phyloP scores from a whole-genome alignment of 2,329 filamentous ascomycete species.

The Aureobasidium sp. region DNA sequence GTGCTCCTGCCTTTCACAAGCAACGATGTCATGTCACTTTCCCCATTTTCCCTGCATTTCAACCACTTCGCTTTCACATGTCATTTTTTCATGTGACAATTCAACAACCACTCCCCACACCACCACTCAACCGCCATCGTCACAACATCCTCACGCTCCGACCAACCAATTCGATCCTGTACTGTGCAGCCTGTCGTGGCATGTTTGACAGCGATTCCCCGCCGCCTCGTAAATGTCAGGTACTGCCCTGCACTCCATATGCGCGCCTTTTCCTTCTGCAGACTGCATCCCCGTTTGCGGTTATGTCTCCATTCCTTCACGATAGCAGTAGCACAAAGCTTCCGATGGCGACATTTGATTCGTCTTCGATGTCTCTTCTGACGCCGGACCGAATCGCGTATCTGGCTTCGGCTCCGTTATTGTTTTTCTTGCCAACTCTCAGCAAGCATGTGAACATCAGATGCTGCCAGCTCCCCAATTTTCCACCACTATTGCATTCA shows the following conservation, averaged over 20 bases:
- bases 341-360: neutral
- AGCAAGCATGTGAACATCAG: constrained; percentile 5
- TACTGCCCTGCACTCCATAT: neutral
- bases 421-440: neutral
- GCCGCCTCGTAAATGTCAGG: constrained; percentile 4
- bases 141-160: neutral
- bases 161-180: neutral
- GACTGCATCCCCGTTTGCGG: neutral
- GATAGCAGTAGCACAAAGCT: neutral
- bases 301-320: neutral
- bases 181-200: constrained; percentile 2
- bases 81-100: neutral
- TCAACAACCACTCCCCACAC: neutral
- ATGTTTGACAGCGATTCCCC: constrained; percentile 3
- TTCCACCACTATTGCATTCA: neutral
- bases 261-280: neutral
- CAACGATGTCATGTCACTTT: constrained; percentile 6
- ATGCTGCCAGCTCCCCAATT: neutral
- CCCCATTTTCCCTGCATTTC: constrained; percentile 5
- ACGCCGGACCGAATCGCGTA: neutral
- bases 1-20: neutral
- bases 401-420: constrained; percentile 3
- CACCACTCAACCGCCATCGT: constrained; percentile 4
- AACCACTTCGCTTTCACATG: neutral
- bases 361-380: neutral